Percentiles rank a stretch among this genome's conserved stretches.
Evolutionary conservation across 2,329 filamentous ascomycete species (phyloP).

Genomic region (Aspergillus jensenii): DNA sequence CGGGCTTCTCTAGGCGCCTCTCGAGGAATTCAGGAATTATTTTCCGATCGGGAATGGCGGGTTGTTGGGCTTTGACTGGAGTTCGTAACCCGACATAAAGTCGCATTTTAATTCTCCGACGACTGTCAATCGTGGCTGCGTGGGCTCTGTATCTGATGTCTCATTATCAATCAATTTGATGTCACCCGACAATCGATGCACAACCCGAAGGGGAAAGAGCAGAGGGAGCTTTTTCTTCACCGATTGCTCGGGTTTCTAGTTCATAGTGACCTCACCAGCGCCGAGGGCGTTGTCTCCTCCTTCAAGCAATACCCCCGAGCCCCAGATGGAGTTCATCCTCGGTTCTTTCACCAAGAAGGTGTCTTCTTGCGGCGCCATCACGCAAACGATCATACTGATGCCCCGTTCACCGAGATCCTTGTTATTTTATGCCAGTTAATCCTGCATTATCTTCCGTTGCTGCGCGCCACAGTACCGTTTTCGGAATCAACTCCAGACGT

Average conservation of each 20-base stretch:
- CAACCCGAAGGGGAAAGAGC: too few species aligned
- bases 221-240: neutral
- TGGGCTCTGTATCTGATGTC: too few species aligned
- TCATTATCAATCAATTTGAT: too few species aligned
- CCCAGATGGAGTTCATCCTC: constrained; percentile 13
- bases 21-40: neutral
- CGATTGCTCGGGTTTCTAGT: neutral
- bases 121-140: neutral
- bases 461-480: constrained; percentile 2
- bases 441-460: constrained; percentile 2
- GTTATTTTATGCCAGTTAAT: constrained; percentile 2
- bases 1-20: neutral
- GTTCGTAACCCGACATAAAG: neutral
- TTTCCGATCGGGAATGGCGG: neutral
- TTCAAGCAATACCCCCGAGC: constrained; percentile 11
- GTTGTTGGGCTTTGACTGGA: neutral
- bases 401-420: constrained; percentile 8
- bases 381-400: constrained; percentile 13
- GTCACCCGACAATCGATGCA: too few species aligned
- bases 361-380: constrained; percentile 20
- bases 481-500: constrained; percentile 9
- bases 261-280: neutral
- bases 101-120: neutral
- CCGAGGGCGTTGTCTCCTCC: neutral
- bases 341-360: constrained; percentile 29